Percentiles rank a stretch among this genome's conserved stretches.
Evolutionary conservation across 768 basidiomycete species (phyloP).

Genomic region (Sporobolomyces phaffii): DNA sequence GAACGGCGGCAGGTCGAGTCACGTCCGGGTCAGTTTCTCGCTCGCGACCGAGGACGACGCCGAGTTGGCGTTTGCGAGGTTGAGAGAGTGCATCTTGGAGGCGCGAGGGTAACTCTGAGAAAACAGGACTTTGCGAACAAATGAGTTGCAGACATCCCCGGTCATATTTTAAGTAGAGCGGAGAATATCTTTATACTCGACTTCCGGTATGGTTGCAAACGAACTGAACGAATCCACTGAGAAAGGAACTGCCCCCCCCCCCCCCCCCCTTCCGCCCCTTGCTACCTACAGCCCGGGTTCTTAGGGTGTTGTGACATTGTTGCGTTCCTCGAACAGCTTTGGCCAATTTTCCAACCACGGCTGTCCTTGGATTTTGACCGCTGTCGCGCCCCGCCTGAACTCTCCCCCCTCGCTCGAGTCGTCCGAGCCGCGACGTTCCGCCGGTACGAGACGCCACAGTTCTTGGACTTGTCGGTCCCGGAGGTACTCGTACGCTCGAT

Average conservation of each 20-base stretch:
- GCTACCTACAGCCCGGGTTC: no score
- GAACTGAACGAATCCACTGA: no score
- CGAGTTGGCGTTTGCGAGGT: constrained; percentile 63
- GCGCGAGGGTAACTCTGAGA: constrained; percentile 1
- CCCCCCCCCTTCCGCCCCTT: no score
- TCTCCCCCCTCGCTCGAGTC: not conserved
- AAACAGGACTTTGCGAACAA: no score
- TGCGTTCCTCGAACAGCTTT: not conserved
- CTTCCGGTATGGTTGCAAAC: no score
- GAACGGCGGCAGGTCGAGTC: constrained; percentile 60
- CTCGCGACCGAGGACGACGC: constrained; percentile 61
- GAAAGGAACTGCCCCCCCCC: no score
- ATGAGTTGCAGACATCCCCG: no score
- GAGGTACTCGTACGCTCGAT: constrained; percentile 61
- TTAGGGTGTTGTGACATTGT: no score
- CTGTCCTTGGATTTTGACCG: not conserved
- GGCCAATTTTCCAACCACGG: constrained; percentile 8
- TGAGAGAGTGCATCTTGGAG: constrained; percentile 46
- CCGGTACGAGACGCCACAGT: constrained; percentile 46
- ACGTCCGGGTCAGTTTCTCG: constrained; percentile 79
- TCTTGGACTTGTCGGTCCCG: constrained; percentile 55
- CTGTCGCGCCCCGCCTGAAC: not conserved
- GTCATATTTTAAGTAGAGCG: no score
- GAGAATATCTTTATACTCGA: no score
- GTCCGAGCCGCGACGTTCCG: not conserved